Conservation (phyloP, 306 rosid species). For the Gillenia trifoliata region DNA sequence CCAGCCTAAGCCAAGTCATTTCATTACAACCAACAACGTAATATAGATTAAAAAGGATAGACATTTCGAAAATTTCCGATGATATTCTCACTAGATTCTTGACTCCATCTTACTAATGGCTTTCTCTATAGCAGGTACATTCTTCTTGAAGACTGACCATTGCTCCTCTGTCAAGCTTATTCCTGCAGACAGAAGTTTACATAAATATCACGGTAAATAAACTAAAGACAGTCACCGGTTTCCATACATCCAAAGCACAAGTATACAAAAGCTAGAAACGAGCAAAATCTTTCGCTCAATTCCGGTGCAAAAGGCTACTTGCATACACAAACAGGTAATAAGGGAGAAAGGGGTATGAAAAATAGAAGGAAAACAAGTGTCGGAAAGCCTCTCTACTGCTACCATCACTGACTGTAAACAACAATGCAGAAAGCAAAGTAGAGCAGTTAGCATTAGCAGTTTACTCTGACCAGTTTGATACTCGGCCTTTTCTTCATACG, state of each 20-base stretch:
- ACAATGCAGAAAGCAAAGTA: not conserved
- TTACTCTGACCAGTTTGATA: not conserved
- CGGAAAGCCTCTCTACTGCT: not conserved
- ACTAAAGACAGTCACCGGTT: not conserved
- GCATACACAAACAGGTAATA: not conserved
- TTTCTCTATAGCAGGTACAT: slow-evolving; percentile 68
- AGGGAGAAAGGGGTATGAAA: not conserved
- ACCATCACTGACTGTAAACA: not conserved
- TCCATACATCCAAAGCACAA: not conserved
- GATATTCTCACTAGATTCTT: not conserved
- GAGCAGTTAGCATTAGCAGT: not conserved
- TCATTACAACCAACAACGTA: slow-evolving; percentile 4
- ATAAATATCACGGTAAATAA: not conserved
- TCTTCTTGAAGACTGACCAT: slow-evolving; percentile 70
- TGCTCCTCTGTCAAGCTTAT: slow-evolving; percentile 92
- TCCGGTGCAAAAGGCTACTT: too few species aligned
- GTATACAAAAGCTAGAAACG: not conserved
- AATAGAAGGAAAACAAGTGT: too few species aligned
- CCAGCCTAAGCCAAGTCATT: slow-evolving; percentile 10
- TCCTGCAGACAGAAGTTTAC: slow-evolving; percentile 41
- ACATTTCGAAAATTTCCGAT: slow-evolving; percentile 15
- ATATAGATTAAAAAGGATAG: not conserved
- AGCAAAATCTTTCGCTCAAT: not conserved
- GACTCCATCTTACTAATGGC: slow-evolving; percentile 74
- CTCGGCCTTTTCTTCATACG: not conserved